Evolutionary conservation across 441 rosid genomes (phyloP), one percentile per base, ranked within the genome.

Genomic region (Gossypium laxum): DNA sequence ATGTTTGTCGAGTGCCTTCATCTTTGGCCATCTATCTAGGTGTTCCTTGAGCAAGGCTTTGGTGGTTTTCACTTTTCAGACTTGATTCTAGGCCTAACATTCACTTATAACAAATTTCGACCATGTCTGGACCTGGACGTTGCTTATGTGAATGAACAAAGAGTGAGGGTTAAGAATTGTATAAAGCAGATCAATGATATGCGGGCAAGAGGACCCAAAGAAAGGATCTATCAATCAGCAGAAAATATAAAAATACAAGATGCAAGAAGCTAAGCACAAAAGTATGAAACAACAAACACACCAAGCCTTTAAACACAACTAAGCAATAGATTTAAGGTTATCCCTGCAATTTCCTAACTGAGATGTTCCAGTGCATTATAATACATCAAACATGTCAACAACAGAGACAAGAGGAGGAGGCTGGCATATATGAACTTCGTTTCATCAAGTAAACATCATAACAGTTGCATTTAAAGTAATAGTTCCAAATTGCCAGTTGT

Each of bases 341-440:
- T 73, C 64, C 71, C 65, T 60, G 83, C 22, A 63, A 73, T 69
- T 77, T 75, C 75, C 77, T 74, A 72, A 75, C 43, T 45, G 74
- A 73, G 73, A 77, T 65, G 70, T 67, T 78, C 74, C 70, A 70
- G 56, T 73, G 62, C 59, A 72, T 57, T 68, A 54, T 74, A 85
- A 85, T 74, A 77, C 85, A 81, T 77, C 11, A 76, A 78, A 67
- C 67, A 77, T 71, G 79, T 67, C 71, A 76, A 83, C 80, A 79
- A 69, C 4, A 54, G 56, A 77, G 74, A 69, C 67, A 28, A 58
- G 73, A 51, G 69, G 74, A 12, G 59, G 41, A 64, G 77, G 76
- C 54, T 74, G 72, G 52, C 73, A 76, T 76, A 74, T 72, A 75
- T 64, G 74, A 48, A 67, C 67, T 59, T 48, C 48, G 63, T 70